These are phyloP conservation scores for Pestalotiopsis fici DNA, from an alignment of 2,329 filamentous ascomycete species.

Conservation along the genomic window DNA sequence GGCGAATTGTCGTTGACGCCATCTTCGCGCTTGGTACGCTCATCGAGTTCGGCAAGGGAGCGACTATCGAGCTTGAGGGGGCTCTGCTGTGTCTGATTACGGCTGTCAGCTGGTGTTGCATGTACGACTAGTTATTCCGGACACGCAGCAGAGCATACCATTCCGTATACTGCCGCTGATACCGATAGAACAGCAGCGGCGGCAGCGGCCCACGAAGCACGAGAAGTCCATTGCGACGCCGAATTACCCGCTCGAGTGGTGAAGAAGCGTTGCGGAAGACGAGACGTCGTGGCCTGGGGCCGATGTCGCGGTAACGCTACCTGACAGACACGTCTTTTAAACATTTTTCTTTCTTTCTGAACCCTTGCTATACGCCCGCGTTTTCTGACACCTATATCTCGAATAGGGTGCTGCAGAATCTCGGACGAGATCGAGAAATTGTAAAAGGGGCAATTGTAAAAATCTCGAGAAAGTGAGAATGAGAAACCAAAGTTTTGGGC, in stretches of 20 bases:
- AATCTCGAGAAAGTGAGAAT: neutral
- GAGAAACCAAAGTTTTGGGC: neutral
- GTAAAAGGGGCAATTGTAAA: neutral
- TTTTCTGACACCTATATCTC: neutral
- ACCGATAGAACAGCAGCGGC: slow-evolving; percentile 4
- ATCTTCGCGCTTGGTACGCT: slow-evolving; percentile 75
- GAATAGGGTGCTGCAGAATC: neutral
- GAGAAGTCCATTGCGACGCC: neutral
- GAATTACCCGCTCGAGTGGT: neutral
- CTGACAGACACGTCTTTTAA: slow-evolving; percentile 7
- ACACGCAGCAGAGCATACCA: slow-evolving; percentile 5
- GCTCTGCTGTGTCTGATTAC: slow-evolving; percentile 39
- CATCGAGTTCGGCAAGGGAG: slow-evolving; percentile 83
- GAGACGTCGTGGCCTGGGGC: neutral
- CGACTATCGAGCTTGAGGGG: slow-evolving; percentile 58
- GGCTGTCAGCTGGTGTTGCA: slow-evolving; percentile 3
- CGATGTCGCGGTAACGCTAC: neutral
- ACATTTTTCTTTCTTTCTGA: slow-evolving; percentile 7
- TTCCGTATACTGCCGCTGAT: slow-evolving; percentile 7
- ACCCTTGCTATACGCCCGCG: neutral
- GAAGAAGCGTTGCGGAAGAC: slow-evolving; percentile 1
- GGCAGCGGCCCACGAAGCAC: slow-evolving; percentile 1
- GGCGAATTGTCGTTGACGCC: slow-evolving; percentile 77
- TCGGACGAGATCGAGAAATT: neutral
- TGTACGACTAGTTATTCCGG: neutral